Conservation (phyloP, 306 rosid species). For the Casuarina equisetifolia region DNA sequence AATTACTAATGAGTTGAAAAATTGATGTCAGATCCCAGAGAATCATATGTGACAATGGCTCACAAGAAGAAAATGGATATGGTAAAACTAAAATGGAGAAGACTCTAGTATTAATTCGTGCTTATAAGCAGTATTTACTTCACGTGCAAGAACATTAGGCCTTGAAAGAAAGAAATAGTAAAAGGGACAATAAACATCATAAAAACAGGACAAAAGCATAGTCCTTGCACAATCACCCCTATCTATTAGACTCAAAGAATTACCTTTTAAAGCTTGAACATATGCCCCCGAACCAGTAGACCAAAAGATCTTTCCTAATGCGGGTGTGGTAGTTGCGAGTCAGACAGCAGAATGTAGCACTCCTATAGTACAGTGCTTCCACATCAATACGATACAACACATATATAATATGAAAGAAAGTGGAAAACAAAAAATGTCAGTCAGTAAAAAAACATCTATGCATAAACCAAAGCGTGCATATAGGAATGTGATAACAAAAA, state of each 20-base stretch:
- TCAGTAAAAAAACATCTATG: not conserved
- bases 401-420: not conserved
- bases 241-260: conserved; percentile 11
- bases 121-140: conserved; percentile 9
- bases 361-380: conserved; percentile 50
- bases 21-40: not conserved
- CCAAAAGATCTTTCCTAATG: conserved; percentile 59
- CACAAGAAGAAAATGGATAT: not conserved
- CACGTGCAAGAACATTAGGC: conserved; percentile 12
- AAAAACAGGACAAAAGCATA: conserved; percentile 15
- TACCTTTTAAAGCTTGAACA: conserved; percentile 77
- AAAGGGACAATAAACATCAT: conserved; percentile 5
- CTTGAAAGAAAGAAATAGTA: conserved; percentile 1
- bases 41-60: not conserved
- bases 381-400: conserved; percentile 17
- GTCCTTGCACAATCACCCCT: not conserved
- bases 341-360: conserved; percentile 73
- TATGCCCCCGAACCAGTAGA: conserved; percentile 87
- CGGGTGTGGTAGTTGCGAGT: conserved; percentile 54
- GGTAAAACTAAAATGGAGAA: not conserved
- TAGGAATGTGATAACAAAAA: conserved; percentile 8
- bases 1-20: not conserved
- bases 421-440: conserved; percentile 2
- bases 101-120: not conserved
- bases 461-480: not conserved